Base-by-base conservation (phyloP, 805 yeast genomes). In the Sugiyamaella mastotermitis region DNA sequence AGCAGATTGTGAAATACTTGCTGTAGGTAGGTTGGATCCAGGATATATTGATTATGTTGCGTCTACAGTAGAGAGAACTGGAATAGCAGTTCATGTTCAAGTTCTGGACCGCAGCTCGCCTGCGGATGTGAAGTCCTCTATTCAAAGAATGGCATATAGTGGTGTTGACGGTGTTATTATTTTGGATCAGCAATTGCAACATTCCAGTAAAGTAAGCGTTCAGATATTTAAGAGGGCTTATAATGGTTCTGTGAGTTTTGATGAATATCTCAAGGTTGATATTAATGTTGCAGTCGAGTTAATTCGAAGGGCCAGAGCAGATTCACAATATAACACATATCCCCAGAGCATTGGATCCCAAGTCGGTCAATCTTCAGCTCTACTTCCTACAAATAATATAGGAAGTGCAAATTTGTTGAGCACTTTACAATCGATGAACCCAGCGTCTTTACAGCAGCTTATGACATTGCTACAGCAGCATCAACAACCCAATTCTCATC, bases 141-240 rank as follows among this genome's bases (percentile, higher is more conserved):
- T 83, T 11, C 80, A 78, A 37, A 83, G 82, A 34, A 84, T 86
- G 14, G 95, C 95, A 0, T 78, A 83, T 55, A 76, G 78, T 31
- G 95, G 95, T 9, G 82, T 75, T 2, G 55, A 74, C 50, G 88
- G 83, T 20, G 82, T 83, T 1, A 73, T 85, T 28, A 64, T 83
- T 5, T 69, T 86, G 14, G 76, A 76, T 43, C 70, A 69, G 25
- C 57, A 65, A n/a, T 57, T 66, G 29, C 63, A 56, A 38, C 40
- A 28, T 29, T 35, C 45, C 14, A 65, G 65, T 19, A 65, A 65
- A 31, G 71, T 86, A 16, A 86, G 83, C 51, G 63, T 84, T 10
- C 88, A 81, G 57, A 72, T 82, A 1, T 88, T 82, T 56, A 83
- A 83, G 51, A 70, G 68, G 28, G 72, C 81, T 1, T 60, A 74